phyloP scores from a whole-genome alignment of 345 rosid species.

The Fremontodendron californicum region DNA sequence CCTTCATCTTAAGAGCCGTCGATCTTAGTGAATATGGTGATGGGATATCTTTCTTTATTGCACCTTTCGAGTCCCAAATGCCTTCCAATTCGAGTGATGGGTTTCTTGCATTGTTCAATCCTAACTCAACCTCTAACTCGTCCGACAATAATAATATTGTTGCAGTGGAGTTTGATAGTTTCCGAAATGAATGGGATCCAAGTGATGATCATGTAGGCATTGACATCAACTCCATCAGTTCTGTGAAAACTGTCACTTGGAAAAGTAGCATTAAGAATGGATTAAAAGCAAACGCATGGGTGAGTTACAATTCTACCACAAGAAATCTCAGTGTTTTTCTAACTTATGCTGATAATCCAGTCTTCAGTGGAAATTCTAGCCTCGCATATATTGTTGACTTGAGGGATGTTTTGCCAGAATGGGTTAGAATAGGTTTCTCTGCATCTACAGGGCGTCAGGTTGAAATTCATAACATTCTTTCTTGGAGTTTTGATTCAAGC shows the following conservation, averaged over 20 bases:
- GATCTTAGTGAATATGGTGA: constrained; percentile 23
- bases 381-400: constrained; percentile 37
- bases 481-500: constrained; percentile 42
- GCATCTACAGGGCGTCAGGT: constrained; percentile 38
- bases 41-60: constrained; percentile 48
- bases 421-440: constrained; percentile 43
- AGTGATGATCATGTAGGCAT: constrained; percentile 46
- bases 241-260: constrained; percentile 31
- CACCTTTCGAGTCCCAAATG: constrained; percentile 34
- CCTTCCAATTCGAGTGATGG: constrained; percentile 43
- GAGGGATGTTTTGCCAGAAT: constrained; percentile 34
- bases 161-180: constrained; percentile 39
- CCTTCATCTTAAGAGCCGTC: constrained; percentile 27
- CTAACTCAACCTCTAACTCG: neutral
- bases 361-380: constrained; percentile 27
- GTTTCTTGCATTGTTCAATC: constrained; percentile 37
- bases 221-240: constrained; percentile 42
- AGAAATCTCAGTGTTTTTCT: constrained; percentile 45
- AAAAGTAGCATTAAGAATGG: constrained; percentile 33
- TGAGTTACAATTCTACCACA: constrained; percentile 43
- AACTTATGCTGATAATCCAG: constrained; percentile 35
- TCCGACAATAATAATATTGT: neutral
- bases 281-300: constrained; percentile 40
- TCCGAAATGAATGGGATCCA: constrained; percentile 39
- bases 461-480: constrained; percentile 33